Conservation (phyloP, 2,329 filamentous ascomycete genomes). For the Incumbomyces lentus region DNA sequence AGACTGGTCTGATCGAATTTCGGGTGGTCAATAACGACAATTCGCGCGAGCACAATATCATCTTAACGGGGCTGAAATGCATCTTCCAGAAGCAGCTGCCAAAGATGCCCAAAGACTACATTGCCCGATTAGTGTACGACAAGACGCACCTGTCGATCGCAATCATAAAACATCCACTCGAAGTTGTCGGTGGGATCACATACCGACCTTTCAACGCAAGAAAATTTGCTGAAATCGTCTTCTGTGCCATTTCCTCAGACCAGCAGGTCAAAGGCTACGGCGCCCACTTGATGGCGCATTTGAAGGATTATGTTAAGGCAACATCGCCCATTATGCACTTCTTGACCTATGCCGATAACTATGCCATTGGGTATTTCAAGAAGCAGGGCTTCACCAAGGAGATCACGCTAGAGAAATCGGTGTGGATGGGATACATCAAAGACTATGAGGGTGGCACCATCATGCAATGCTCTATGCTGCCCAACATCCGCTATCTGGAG, state of each 20-base stretch:
- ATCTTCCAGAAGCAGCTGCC: slow-evolving; percentile 98
- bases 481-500: slow-evolving; percentile 87
- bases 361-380: slow-evolving; percentile 97
- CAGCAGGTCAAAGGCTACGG: slow-evolving; percentile 99
- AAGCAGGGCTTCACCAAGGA: slow-evolving; percentile 99
- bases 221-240: slow-evolving; percentile 94
- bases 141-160: slow-evolving; percentile 92
- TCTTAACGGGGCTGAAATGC: slow-evolving; percentile 89
- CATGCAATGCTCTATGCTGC: slow-evolving; percentile 98
- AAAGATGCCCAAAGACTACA: slow-evolving; percentile 99
- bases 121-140: slow-evolving; percentile 93
- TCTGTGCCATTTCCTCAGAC: slow-evolving; percentile 93
- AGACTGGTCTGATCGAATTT: slow-evolving; percentile 89
- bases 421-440: slow-evolving; percentile 99
- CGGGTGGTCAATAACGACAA: slow-evolving; percentile 96
- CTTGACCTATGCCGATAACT: slow-evolving; percentile 96
- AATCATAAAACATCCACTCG: slow-evolving; percentile 90
- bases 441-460: slow-evolving; percentile 98
- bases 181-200: slow-evolving; percentile 89
- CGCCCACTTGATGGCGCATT: slow-evolving; percentile 91
- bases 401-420: slow-evolving; percentile 77
- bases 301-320: slow-evolving; percentile 96
- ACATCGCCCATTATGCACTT: slow-evolving; percentile 98
- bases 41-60: slow-evolving; percentile 76
- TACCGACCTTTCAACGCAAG: slow-evolving; percentile 89